A percentile compares a stretch with the other conserved stretches of the same genome.
Conservation (phyloP, 257 asterid species). For the Rhazya stricta region DNA sequence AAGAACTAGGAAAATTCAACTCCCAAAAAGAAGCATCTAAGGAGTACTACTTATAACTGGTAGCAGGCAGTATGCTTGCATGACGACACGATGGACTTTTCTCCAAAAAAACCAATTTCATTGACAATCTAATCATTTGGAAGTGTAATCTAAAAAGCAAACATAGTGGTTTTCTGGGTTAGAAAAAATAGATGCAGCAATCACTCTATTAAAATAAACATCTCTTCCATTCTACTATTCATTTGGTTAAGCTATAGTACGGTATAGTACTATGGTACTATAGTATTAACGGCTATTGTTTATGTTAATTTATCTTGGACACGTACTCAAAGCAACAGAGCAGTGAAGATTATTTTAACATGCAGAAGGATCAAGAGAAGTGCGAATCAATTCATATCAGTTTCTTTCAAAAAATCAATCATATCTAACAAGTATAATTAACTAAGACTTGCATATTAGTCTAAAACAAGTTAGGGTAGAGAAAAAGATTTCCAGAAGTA, state of each 20-base stretch:
- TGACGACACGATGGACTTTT: not conserved
- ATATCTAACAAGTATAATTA: not conserved
- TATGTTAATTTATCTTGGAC: not conserved
- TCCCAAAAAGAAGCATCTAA: not conserved
- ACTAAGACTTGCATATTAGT: not conserved
- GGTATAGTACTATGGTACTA: not conserved
- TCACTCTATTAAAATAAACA: not conserved
- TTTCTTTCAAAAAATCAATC: not conserved
- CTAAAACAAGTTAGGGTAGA: too few species aligned
- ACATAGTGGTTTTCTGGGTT: not conserved
- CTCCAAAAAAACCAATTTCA: not conserved
- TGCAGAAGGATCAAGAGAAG: slow-evolving; percentile 8
- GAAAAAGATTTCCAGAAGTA: too few species aligned
- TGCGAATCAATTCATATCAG: not conserved
- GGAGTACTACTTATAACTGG: not conserved
- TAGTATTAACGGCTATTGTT: not conserved
- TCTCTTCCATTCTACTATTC: not conserved
- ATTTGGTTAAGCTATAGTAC: not conserved
- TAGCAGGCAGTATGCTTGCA: not conserved
- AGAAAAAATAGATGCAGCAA: not conserved
- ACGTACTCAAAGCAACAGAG: not conserved
- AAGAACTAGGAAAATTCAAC: not conserved
- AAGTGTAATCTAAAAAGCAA: not conserved
- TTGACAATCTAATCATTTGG: not conserved
- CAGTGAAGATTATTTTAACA: not conserved